Conservation (phyloP, 1,139 yeast species). For the Yamadazyma dendronema region DNA sequence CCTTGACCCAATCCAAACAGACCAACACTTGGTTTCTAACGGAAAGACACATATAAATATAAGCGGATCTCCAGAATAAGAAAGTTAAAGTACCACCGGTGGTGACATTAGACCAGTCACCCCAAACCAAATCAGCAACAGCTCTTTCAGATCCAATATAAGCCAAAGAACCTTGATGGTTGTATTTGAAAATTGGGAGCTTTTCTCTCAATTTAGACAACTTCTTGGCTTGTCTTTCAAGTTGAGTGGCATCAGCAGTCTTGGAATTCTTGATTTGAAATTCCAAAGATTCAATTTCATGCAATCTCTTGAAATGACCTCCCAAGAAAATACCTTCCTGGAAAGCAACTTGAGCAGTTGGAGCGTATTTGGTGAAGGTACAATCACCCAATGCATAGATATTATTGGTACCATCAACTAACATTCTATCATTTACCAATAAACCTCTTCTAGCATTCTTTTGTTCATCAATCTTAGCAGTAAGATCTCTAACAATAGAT, state of each 20-base stretch:
- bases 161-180: conserved; percentile 73
- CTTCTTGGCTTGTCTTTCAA: conserved; percentile 41
- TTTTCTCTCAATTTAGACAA: conserved; percentile 41
- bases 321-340: conserved; percentile 90
- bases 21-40: conserved; percentile 85
- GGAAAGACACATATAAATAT: conserved; percentile 88
- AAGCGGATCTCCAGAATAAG: conserved; percentile 93
- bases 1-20: conserved; percentile 84
- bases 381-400: conserved; percentile 94
- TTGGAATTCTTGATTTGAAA: conserved; percentile 27
- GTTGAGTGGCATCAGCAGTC: conserved; percentile 31
- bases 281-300: conserved; percentile 64
- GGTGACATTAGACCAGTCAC: conserved; percentile 77
- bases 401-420: conserved; percentile 80
- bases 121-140: conserved; percentile 89
- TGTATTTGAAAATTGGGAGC: conserved; percentile 59
- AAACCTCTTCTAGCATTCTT: conserved; percentile 87
- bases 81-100: conserved; percentile 86
- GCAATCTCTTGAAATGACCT: conserved; percentile 62
- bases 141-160: conserved; percentile 90
- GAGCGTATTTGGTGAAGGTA: conserved; percentile 86
- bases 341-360: conserved; percentile 97
- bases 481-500: conserved; percentile 66
- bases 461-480: conserved; percentile 74
- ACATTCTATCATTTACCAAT: conserved; percentile 76